phyloP scores from a whole-genome alignment of 306 rosid genomes.

The Citrullus colocynthis region DNA sequence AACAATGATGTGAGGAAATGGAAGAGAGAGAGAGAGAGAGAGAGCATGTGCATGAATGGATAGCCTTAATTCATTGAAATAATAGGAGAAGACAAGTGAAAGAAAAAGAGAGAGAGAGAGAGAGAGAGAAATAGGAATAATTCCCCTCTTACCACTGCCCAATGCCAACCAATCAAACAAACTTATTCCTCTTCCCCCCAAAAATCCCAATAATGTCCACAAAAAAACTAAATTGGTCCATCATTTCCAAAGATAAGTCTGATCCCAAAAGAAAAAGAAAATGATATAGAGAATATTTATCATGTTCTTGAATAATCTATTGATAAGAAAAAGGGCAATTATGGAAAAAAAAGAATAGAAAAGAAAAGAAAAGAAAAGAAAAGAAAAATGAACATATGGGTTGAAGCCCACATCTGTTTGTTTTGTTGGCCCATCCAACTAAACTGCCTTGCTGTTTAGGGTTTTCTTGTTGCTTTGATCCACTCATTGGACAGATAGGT shows the following conservation, averaged over 20 bases:
- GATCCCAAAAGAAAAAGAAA: not conserved
- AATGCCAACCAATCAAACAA: not conserved
- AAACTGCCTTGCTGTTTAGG: not conserved
- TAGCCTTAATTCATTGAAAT: not conserved
- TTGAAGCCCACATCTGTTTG: not conserved
- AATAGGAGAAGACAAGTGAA: not conserved
- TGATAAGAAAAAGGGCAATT: not conserved
- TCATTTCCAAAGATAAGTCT: not conserved
- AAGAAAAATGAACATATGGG: not conserved
- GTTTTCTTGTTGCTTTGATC: not conserved
- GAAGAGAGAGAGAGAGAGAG: not conserved
- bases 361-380: not conserved
- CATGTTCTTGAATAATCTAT: not conserved
- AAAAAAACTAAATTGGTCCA: not conserved
- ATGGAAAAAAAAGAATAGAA: not conserved
- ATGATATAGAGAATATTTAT: not conserved
- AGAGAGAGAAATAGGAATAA: not conserved
- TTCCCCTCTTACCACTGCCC: not conserved
- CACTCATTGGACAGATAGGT: not conserved
- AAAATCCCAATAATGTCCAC: not conserved
- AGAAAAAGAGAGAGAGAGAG: not conserved
- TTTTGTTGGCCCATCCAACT: not conserved
- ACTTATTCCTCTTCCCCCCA: not conserved
- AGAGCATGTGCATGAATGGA: slow-evolving; percentile 4
- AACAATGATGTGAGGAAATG: not conserved